Conservation (phyloP, 805 yeast genomes). For the Wickerhamomyces bovis region DNA sequence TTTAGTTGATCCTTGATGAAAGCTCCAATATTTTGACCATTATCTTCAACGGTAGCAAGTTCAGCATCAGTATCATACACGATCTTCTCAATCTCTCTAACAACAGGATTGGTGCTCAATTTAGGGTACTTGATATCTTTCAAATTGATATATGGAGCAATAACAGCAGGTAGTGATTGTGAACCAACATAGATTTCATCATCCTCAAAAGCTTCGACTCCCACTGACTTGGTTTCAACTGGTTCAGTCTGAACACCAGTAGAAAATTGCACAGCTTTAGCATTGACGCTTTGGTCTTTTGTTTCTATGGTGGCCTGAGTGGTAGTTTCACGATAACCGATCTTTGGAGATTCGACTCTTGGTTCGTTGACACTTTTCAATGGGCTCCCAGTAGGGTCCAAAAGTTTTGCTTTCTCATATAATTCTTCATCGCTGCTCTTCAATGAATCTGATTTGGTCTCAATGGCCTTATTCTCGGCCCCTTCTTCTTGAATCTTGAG, state of each 20-base stretch:
- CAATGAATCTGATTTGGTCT: constrained; percentile 2
- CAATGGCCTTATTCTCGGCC: neutral
- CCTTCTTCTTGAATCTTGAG: neutral
- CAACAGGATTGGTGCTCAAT: constrained; percentile 13
- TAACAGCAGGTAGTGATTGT: constrained; percentile 13
- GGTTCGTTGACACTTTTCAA: neutral
- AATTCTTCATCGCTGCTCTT: constrained; percentile 11
- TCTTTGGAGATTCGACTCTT: neutral
- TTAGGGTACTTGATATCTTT: constrained; percentile 19
- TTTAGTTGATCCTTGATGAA: constrained; percentile 31
- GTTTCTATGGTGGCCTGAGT: neutral
- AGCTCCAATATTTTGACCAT: constrained; percentile 21
- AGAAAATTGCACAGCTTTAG: neutral
- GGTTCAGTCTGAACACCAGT: constrained; percentile 15
- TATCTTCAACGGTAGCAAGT: constrained; percentile 26
- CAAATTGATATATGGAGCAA: constrained; percentile 15
- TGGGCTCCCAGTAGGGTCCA: constrained; percentile 9
- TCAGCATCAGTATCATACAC: constrained; percentile 28
- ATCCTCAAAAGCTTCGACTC: constrained; percentile 23
- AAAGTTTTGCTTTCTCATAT: constrained; percentile 9
- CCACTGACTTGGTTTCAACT: constrained; percentile 2
- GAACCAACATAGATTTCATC: constrained; percentile 28
- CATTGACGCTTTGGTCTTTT: constrained; percentile 2
- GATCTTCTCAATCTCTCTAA: constrained; percentile 15
- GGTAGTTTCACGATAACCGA: neutral